Conservation (phyloP, 768 basidiomycete species). For the Exsudoporus frostii region DNA sequence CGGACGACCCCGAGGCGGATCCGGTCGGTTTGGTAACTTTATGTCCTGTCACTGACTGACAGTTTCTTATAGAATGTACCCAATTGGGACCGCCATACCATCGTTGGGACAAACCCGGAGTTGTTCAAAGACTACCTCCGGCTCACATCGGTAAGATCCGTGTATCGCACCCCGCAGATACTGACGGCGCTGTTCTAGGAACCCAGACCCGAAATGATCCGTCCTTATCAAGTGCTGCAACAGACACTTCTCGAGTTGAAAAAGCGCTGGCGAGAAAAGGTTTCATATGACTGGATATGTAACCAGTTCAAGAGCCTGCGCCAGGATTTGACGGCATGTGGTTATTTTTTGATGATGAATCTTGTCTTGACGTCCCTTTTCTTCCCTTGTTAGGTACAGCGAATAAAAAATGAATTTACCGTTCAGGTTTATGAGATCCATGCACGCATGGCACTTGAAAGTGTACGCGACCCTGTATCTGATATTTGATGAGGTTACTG, state of each 20-base stretch:
- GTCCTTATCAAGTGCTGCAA: conserved; percentile 81
- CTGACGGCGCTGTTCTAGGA: conserved; percentile 52
- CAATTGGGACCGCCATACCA: conserved; percentile 94
- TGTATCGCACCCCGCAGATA: neutral
- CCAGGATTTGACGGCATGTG: conserved; percentile 92
- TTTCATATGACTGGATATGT: conserved; percentile 84
- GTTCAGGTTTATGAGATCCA: conserved; percentile 98
- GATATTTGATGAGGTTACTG: conserved; percentile 10
- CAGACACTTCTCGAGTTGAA: conserved; percentile 86
- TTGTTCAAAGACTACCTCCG: conserved; percentile 96
- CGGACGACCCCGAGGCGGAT: conserved; percentile 70
- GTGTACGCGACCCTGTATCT: conserved; percentile 45
- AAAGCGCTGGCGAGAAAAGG: conserved; percentile 78
- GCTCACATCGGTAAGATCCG: conserved; percentile 72
- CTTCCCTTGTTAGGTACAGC: conserved; percentile 70
- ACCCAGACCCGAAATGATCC: conserved; percentile 91
- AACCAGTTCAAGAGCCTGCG: conserved; percentile 97
- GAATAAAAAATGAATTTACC: conserved; percentile 98
- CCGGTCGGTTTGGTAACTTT: conserved; percentile 45
- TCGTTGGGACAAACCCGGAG: conserved; percentile 86
- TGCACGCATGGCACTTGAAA: conserved; percentile 93
- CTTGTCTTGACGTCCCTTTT: conserved; percentile 6
- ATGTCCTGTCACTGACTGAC: conserved; percentile 4
- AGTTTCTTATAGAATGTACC: conserved; percentile 74
- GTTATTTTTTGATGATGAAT: neutral